Base-by-base conservation (phyloP, 2,329 filamentous ascomycete genomes). In the Aspergillus calidoustus region DNA sequence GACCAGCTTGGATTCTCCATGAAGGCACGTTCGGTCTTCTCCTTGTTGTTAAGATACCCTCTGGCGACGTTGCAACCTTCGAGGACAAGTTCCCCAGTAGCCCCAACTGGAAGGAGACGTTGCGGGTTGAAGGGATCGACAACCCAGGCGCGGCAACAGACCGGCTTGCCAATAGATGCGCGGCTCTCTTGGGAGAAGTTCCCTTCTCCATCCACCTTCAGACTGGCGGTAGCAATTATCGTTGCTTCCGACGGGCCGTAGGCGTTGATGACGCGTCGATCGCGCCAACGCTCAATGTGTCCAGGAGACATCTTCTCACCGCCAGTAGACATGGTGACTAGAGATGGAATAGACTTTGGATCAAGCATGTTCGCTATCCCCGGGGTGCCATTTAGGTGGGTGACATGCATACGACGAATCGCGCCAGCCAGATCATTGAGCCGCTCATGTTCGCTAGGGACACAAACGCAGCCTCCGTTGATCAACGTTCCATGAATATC, bases 391-490 rank as follows among this genome's bases (percentile, higher is more conserved):
- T 84, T 82, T 3, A 81, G 82, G 79, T 81, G 83, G 50, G 80
- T 84, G 30, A 82, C 82, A 15, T 81, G 73, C 78, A 85, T 83
- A 0, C 79, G 72, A 7, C 79, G 77, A 30, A 88, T 83, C 0
- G 80, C 80, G 2, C 79, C 81, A 1, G 78, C 74, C 4, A 87
- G 75, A 57, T 86, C 81, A 57, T 82, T 79, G 25, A 82, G 71
- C 15, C 82, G 74, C 57, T 86, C 82, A 5, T 79, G 70, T 1
- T 82, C 75, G 4, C 82, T 80, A 0, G 87, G 86, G 0, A 89
- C 77, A 61, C 86, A 89, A 7, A 89, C 78, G 59, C 84, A 87
- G 0, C 84, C 87, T n/a, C 87, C 87, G 30, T 81, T 75, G 4
- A 83, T 77, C 3, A 89, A 74, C 0, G 84, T 82, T 0, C 82